A percentile compares a stretch with the other conserved stretches of the same genome.
Evolutionary conservation across 2,329 filamentous ascomycete genomes (phyloP).

Genomic region (Volutella citrinella): DNA sequence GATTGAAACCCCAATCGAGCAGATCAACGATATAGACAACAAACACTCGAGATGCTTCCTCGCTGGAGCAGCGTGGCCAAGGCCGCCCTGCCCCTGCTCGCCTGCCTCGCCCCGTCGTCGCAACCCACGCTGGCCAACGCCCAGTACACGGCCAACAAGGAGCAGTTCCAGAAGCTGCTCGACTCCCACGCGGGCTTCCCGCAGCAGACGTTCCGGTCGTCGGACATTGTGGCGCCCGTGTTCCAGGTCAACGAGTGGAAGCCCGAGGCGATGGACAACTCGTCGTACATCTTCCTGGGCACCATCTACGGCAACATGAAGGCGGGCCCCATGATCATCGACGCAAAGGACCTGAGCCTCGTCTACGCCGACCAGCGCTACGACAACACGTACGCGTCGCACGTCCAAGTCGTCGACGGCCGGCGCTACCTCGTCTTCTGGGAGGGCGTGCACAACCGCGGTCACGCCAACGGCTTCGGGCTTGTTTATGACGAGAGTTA

Average conservation of each 20-base stretch:
- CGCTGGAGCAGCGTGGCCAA: slow-evolving; percentile 6
- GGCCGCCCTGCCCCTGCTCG: slow-evolving; percentile 5
- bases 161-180: slow-evolving; percentile 25
- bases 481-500: slow-evolving; percentile 34
- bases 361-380: slow-evolving; percentile 36
- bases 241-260: slow-evolving; percentile 33
- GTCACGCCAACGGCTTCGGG: slow-evolving; percentile 28
- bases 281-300: slow-evolving; percentile 33
- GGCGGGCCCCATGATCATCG: slow-evolving; percentile 34
- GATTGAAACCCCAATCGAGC: too few species aligned
- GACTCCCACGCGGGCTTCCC: slow-evolving; percentile 26
- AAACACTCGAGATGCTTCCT: slow-evolving; percentile 7
- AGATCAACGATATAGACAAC: too few species aligned
- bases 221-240: slow-evolving; percentile 30
- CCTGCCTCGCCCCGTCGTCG: slow-evolving; percentile 7
- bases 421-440: slow-evolving; percentile 35
- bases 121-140: too few species aligned
- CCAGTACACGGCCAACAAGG: too few species aligned
- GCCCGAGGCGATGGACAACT: slow-evolving; percentile 21
- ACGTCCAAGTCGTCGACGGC: slow-evolving; percentile 30
- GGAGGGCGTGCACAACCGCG: slow-evolving; percentile 24
- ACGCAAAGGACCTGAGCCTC: slow-evolving; percentile 33
- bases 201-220: slow-evolving; percentile 31
- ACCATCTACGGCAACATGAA: slow-evolving; percentile 19
- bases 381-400: slow-evolving; percentile 21